A percentile compares a stretch with the other conserved stretches of the same genome.
Evolutionary conservation across 2,329 filamentous ascomycete genomes (phyloP).

Genomic region (Ophiostoma ulmi): DNA sequence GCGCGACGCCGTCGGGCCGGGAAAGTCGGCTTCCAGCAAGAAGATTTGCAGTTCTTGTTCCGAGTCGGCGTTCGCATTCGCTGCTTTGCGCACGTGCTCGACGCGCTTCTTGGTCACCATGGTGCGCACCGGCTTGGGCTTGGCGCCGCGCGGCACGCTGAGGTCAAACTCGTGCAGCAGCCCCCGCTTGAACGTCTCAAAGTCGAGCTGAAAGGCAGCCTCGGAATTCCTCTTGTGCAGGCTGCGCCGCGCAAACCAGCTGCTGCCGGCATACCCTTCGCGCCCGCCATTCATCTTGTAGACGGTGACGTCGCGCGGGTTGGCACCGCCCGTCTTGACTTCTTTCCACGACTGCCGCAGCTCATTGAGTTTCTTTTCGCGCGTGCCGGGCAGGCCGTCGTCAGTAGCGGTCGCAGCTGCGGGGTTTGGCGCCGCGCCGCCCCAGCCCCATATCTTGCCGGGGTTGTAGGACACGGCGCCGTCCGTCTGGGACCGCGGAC

Average conservation of each 20-base stretch:
- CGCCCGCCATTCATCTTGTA: slow-evolving; percentile 47
- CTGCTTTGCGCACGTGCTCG: slow-evolving; percentile 47
- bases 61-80: not conserved
- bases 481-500: slow-evolving; percentile 53
- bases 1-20: slow-evolving; percentile 77
- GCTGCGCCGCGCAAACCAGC: slow-evolving; percentile 85
- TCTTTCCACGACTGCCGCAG: slow-evolving; percentile 87
- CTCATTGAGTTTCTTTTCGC: slow-evolving; percentile 35
- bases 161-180: slow-evolving; percentile 69
- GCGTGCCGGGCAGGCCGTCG: slow-evolving; percentile 37
- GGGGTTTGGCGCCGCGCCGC: not conserved
- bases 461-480: slow-evolving; percentile 38
- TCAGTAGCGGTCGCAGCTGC: not conserved
- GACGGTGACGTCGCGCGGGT: slow-evolving; percentile 69
- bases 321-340: slow-evolving; percentile 64
- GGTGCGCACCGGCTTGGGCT: slow-evolving; percentile 71
- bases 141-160: slow-evolving; percentile 54
- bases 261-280: slow-evolving; percentile 73
- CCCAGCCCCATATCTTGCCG: slow-evolving; percentile 19
- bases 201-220: slow-evolving; percentile 41
- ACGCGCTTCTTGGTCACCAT: slow-evolving; percentile 75
- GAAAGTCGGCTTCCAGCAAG: slow-evolving; percentile 82
- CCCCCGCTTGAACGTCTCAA: slow-evolving; percentile 70
- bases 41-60: slow-evolving; percentile 52
- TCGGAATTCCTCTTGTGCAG: slow-evolving; percentile 48